Evolutionary conservation across 2,329 filamentous ascomycete genomes (phyloP).

Genomic region (Pleomassaria siparia): DNA sequence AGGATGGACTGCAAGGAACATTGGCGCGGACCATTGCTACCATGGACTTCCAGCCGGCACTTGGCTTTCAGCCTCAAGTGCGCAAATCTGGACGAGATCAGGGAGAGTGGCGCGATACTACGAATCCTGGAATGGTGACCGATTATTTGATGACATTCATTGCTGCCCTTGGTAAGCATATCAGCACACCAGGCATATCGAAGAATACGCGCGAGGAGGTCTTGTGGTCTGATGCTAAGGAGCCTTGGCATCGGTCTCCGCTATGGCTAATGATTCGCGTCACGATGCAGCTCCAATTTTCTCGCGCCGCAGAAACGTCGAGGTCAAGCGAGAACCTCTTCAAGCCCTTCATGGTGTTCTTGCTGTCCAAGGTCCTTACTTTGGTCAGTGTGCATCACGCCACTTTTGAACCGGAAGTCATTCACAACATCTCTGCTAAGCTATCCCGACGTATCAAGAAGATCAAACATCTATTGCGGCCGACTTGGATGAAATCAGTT

Average conservation of each 20-base stretch:
- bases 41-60: conserved; percentile 39
- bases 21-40: conserved; percentile 38
- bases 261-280: conserved; percentile 60
- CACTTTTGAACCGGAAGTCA: conserved; percentile 2
- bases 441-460: conserved; percentile 26
- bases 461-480: conserved; percentile 12
- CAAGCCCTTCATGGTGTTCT: conserved; percentile 55
- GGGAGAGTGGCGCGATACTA: conserved; percentile 53
- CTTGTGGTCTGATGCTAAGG: conserved; percentile 42
- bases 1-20: conserved; percentile 17
- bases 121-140: conserved; percentile 54
- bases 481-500: conserved; percentile 9
- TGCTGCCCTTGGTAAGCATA: conserved; percentile 37
- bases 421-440: conserved; percentile 23
- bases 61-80: conserved; percentile 37
- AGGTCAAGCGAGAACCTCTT: conserved; percentile 42
- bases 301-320: conserved; percentile 40
- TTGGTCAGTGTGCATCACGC: conserved; percentile 11
- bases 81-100: conserved; percentile 43
- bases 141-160: conserved; percentile 51
- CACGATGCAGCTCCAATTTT: conserved; percentile 45
- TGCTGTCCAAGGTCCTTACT: conserved; percentile 46
- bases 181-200: conserved; percentile 35
- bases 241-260: conserved; percentile 56
- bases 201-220: conserved; percentile 61